phyloP scores from a whole-genome alignment of 2,329 filamentous ascomycete species.

The Rutstroemia sp. region DNA sequence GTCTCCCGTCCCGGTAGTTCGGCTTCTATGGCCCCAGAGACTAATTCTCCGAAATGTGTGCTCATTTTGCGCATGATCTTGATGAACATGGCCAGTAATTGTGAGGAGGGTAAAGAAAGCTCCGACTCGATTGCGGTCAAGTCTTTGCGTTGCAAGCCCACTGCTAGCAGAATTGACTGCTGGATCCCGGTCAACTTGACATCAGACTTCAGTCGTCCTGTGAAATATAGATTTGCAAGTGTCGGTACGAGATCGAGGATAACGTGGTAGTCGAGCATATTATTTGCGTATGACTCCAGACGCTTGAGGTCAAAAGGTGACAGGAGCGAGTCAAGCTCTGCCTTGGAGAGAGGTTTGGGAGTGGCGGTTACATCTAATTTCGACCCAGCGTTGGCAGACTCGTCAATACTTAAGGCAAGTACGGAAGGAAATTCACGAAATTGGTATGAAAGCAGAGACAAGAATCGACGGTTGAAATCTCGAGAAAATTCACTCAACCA shows the following conservation, averaged over 20 bases:
- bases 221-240: conserved; percentile 80
- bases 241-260: conserved; percentile 86
- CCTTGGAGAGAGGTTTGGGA: conserved; percentile 56
- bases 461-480: conserved; percentile 93
- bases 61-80: conserved; percentile 90
- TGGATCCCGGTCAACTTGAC: conserved; percentile 77
- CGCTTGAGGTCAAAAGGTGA: conserved; percentile 93
- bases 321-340: conserved; percentile 68
- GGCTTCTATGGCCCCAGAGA: conserved; percentile 66
- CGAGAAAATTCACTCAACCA: conserved; percentile 89
- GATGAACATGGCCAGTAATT: conserved; percentile 93
- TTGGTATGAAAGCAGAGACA: conserved; percentile 83
- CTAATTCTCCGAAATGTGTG: conserved; percentile 64
- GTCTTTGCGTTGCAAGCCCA: conserved; percentile 85
- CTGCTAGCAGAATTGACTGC: conserved; percentile 77
- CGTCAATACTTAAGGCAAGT: conserved; percentile 78
- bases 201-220: conserved; percentile 58
- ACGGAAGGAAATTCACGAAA: conserved; percentile 76
- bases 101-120: conserved; percentile 62
- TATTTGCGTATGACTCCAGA: conserved; percentile 90
- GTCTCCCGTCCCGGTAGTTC: conserved; percentile 52
- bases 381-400: conserved; percentile 70
- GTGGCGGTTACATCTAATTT: conserved; percentile 53
- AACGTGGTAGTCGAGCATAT: conserved; percentile 96
- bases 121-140: conserved; percentile 76